phyloP scores from a whole-genome alignment of 306 rosid genomes.

The Gastrolobium bilobum region DNA sequence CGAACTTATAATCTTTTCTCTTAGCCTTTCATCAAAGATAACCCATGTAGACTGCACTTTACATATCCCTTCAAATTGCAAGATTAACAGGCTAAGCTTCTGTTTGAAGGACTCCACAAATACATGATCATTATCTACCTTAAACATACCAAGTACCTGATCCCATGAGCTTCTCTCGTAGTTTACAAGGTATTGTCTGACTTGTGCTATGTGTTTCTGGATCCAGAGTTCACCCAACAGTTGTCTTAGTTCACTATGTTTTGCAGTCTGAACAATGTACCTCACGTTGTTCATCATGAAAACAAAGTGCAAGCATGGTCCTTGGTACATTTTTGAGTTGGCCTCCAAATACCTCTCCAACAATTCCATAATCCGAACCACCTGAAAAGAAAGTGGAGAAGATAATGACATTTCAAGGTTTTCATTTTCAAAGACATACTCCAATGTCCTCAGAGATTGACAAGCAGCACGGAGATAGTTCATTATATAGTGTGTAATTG shows the following conservation, averaged over 20 bases:
- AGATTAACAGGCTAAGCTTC: neutral
- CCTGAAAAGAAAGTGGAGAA: slow-evolving; percentile 59
- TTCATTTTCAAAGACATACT: slow-evolving; percentile 62
- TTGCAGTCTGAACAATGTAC: slow-evolving; percentile 52
- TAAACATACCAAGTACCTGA: neutral
- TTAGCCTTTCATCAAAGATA: neutral
- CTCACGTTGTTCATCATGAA: slow-evolving; percentile 72
- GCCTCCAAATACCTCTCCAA: slow-evolving; percentile 64
- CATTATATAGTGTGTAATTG: slow-evolving; percentile 73
- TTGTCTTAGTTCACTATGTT: neutral
- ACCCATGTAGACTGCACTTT: slow-evolving; percentile 11
- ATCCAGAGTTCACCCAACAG: slow-evolving; percentile 4
- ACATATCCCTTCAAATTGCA: neutral
- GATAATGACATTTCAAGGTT: slow-evolving; percentile 49
- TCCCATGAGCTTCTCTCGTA: neutral
- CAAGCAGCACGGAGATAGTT: slow-evolving; percentile 72
- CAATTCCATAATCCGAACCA: slow-evolving; percentile 70
- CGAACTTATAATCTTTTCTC: neutral
- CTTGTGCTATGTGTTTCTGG: neutral
- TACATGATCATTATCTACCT: neutral
- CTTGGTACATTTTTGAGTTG: slow-evolving; percentile 64
- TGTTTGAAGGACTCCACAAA: neutral
- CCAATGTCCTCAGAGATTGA: slow-evolving; percentile 61
- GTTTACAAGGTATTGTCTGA: neutral
- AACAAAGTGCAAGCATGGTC: slow-evolving; percentile 57